Evolutionary conservation across 2,329 filamentous ascomycete genomes (phyloP), one percentile per base, ranked within the genome.

Genomic region (Pseudogymnoascus sp.): DNA sequence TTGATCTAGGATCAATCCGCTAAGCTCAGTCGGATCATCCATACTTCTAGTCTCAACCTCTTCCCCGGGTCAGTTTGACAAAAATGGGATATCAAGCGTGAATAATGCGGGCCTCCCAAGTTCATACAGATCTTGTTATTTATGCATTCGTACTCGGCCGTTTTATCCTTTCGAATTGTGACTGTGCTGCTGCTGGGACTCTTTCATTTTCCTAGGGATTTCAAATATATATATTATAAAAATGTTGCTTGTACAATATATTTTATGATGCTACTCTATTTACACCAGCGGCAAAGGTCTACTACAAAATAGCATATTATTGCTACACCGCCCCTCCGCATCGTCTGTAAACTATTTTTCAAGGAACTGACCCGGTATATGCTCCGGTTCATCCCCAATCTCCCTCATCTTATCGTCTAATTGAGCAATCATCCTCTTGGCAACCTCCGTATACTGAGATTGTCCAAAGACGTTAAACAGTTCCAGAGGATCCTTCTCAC

Each of bases 351-450:
- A 25, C 8, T 37, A 21, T 23, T 59, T 37, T 37, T 37, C 31
- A 59, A 21, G 4, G 28, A 59, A 49, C 8, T 49, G 23, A 21
- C 55, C 55, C 0, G 55, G 55, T 21, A 28, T 14, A 62, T 76
- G 75, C 6, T 74, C 69, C 4, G 75, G 74, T 60, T 76, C 77
- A 65, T 82, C 80, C 0, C 80, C 80, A 70, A 82, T 82, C 64
- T 81, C 76, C 3, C 67, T 71, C 80, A 83, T 83, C 73, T 83
- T 83, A 4, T 69, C 66, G 63, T 81, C 78, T 40, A 81, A 62
- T 65, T 77, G 63, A 55, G 37, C 62, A 0, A 72, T 79, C 78
- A 81, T 80, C 0, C 68, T 62, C 62, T 65, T 64, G 0, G 80
- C 75, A 1, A 78, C 70, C 1, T 74, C 69, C 4, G 58, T 33